phyloP scores from a whole-genome alignment of 2,329 filamentous ascomycete genomes.

The Fusarium acutatum region DNA sequence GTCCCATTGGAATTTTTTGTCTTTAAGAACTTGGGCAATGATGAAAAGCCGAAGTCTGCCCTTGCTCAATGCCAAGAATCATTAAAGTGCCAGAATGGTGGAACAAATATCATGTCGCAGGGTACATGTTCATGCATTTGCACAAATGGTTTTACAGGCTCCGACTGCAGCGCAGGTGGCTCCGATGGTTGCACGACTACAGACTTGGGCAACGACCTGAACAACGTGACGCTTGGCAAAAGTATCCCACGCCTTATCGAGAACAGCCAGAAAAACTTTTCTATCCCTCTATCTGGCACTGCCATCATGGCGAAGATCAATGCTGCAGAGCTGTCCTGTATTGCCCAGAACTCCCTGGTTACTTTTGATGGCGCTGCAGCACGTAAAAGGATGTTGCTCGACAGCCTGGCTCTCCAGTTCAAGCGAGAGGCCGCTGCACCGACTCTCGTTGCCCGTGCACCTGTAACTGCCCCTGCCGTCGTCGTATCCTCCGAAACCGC shows the following conservation, averaged over 20 bases:
- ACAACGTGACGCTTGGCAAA: conserved; percentile 81
- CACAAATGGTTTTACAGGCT: conserved; percentile 81
- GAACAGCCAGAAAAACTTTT: conserved; percentile 73
- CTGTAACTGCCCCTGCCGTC: conserved; percentile 18
- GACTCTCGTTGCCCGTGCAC: conserved; percentile 12
- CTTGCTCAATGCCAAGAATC: conserved; percentile 66
- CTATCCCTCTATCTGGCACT: conserved; percentile 75
- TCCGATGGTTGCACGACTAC: conserved; percentile 64
- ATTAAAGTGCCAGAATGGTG: conserved; percentile 80
- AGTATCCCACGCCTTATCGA: conserved; percentile 79
- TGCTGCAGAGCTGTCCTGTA: conserved; percentile 78
- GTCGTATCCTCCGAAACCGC: conserved; percentile 31
- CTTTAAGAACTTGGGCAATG: conserved; percentile 57
- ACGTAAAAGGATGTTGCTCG: conserved; percentile 44
- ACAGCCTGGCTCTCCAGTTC: conserved; percentile 37
- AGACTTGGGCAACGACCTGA: conserved; percentile 52
- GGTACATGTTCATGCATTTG: conserved; percentile 86
- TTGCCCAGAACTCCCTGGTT: conserved; percentile 85
- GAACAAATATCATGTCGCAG: conserved; percentile 74
- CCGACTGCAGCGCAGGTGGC: conserved; percentile 58
- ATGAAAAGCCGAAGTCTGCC: conserved; percentile 48
- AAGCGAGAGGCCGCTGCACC: conserved; percentile 15
- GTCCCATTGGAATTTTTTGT: conserved; percentile 76
- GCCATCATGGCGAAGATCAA: conserved; percentile 81
- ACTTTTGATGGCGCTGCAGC: conserved; percentile 74